A percentile compares a stretch with the other conserved stretches of the same genome.
Evolutionary conservation across 331 rosid genomes (phyloP).

Genomic region (Quercus lobata): DNA sequence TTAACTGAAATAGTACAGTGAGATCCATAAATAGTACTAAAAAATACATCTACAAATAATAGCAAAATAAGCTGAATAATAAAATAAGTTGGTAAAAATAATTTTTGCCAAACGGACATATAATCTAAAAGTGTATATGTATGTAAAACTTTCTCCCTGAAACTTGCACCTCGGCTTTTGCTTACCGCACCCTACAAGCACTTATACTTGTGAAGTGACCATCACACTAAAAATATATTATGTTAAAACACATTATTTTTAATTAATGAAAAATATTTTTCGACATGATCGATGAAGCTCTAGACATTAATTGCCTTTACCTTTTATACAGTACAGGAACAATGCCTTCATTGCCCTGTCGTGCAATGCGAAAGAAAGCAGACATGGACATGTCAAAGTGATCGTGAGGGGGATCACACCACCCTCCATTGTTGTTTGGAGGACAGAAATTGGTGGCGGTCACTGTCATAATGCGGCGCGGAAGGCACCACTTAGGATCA

Average conservation of each 20-base stretch:
- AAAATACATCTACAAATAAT: too few species aligned
- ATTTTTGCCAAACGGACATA: too few species aligned
- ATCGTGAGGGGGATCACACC: conserved; percentile 81
- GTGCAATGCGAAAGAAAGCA: conserved; percentile 64
- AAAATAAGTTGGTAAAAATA: too few species aligned
- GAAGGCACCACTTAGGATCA: conserved; percentile 77
- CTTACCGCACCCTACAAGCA: accelerated
- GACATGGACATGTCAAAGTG: conserved; percentile 86
- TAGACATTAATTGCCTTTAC: conserved; percentile 15
- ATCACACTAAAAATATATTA: accelerated
- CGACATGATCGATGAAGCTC: too few species aligned
- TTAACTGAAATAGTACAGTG: too few species aligned
- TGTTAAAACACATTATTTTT: too few species aligned
- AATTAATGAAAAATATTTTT: too few species aligned
- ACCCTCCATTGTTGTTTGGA: conserved; percentile 75
- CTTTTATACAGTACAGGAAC: conserved; percentile 66
- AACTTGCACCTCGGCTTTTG: accelerated
- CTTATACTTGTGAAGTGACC: accelerated
- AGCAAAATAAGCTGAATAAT: too few species aligned
- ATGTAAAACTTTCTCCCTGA: accelerated
- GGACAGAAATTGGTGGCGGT: conserved; percentile 88
- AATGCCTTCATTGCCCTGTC: conserved; percentile 82
- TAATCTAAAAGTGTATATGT: too few species aligned
- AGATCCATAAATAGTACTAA: too few species aligned
- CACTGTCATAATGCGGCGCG: conserved; percentile 33